phyloP scores from a whole-genome alignment of 2,329 filamentous ascomycete genomes.

The Scedosporium dehoogii region DNA sequence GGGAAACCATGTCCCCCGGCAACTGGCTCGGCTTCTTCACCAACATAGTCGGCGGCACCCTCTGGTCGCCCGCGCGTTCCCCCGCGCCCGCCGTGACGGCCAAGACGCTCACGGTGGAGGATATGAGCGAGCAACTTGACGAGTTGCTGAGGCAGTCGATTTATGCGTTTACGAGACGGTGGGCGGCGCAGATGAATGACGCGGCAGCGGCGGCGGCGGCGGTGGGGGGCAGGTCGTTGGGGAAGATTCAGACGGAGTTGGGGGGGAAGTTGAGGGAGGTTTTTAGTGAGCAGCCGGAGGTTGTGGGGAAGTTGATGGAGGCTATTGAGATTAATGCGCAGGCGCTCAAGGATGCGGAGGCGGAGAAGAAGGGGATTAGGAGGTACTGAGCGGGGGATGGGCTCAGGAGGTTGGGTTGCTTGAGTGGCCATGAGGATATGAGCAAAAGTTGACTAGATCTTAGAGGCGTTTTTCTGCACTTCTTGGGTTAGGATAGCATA shows the following conservation, averaged over 20 bases:
- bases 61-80: constrained; percentile 30
- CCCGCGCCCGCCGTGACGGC: constrained; percentile 22
- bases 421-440: not conserved
- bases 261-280: constrained; percentile 45
- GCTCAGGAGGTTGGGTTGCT: too few relatives aligned
- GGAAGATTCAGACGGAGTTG: constrained; percentile 45
- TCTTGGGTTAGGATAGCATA: not conserved
- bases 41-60: constrained; percentile 41
- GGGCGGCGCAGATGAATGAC: constrained; percentile 41
- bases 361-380: constrained; percentile 20
- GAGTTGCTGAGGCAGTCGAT: constrained; percentile 53
- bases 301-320: constrained; percentile 49
- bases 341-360: constrained; percentile 36
- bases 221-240: constrained; percentile 37
- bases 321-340: constrained; percentile 48
- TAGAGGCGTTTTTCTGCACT: not conserved
- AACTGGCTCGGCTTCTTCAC: constrained; percentile 50
- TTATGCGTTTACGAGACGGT: constrained; percentile 51
- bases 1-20: constrained; percentile 50
- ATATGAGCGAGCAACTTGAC: constrained; percentile 56
- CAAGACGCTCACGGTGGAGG: constrained; percentile 36
- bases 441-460: not conserved
- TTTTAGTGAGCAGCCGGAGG: constrained; percentile 50
- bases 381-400: constrained; percentile 7
- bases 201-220: constrained; percentile 29